A percentile compares a stretch with the other conserved stretches of the same genome.
Evolutionary conservation across 2,329 filamentous ascomycete genomes (phyloP).

Genomic region (Trichoderma oligosporum): DNA sequence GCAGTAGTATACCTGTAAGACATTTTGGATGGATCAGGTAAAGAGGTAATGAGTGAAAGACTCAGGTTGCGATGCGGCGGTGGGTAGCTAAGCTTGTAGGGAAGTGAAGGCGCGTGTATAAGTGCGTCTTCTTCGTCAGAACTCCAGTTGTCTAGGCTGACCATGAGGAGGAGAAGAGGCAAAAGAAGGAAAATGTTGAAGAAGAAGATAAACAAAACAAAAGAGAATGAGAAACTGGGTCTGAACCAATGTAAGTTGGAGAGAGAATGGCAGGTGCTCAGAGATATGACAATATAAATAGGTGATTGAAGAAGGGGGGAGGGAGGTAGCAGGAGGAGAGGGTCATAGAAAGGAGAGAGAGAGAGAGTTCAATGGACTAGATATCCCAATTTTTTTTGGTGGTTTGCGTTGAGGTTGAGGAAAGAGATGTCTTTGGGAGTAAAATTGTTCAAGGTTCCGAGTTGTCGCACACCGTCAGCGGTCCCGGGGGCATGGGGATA

Average conservation of each 20-base stretch:
- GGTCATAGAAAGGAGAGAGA: too few species aligned
- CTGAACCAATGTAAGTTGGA: too few species aligned
- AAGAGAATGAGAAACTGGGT: background rate
- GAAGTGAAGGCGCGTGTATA: constrained; percentile 49
- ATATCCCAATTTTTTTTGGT: too few species aligned
- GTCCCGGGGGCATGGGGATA: constrained; percentile 8
- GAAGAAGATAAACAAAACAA: background rate
- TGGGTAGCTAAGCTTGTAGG: constrained; percentile 46
- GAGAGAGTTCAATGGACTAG: too few species aligned
- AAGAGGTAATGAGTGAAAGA: constrained; percentile 45
- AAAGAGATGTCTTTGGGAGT: background rate
- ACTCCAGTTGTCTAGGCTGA: constrained; percentile 1
- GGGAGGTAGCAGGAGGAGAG: too few species aligned
- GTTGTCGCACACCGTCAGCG: background rate
- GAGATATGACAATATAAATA: too few species aligned
- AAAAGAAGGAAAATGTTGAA: background rate
- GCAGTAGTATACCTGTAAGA: too few species aligned
- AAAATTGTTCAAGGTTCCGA: background rate
- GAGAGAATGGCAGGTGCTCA: too few species aligned
- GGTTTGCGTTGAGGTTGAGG: too few species aligned
- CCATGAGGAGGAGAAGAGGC: too few species aligned
- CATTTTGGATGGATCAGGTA: constrained; percentile 41
- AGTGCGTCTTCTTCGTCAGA: constrained; percentile 1
- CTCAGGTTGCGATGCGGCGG: constrained; percentile 40
- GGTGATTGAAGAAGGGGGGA: background rate